Percentiles rank a stretch among this genome's conserved stretches.
These are phyloP conservation scores for Saccharomyces hybrid DNA, from an alignment of 1,139 yeast species.

Conservation along the genomic window DNA sequence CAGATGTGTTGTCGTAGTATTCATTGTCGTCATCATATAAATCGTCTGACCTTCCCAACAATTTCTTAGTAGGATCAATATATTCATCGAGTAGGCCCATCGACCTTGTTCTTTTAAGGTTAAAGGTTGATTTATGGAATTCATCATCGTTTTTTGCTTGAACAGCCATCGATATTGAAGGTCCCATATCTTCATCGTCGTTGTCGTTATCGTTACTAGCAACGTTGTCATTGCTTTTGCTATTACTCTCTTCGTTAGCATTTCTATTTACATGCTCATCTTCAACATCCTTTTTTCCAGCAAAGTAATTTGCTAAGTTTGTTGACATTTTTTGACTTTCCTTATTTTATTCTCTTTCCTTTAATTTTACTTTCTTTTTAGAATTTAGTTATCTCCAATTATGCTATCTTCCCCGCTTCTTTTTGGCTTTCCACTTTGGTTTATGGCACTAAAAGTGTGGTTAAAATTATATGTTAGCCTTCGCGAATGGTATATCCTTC, in stretches of 20 bases:
- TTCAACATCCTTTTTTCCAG: not conserved
- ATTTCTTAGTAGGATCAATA: constrained; percentile 38
- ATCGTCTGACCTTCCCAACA: constrained; percentile 20
- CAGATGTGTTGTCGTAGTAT: not conserved
- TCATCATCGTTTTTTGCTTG: constrained; percentile 68
- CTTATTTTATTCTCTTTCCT: not conserved
- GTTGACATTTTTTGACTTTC: constrained; percentile 3
- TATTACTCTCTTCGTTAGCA: not conserved
- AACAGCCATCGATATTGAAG: constrained; percentile 40
- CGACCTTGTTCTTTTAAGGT: constrained; percentile 74
- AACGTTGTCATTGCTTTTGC: not conserved
- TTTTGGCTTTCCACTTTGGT: not conserved
- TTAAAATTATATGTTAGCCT: not conserved
- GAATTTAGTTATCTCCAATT: not conserved
- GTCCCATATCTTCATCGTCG: constrained; percentile 32
- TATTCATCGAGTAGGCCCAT: constrained; percentile 74
- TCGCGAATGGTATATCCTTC: not conserved
- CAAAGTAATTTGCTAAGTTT: constrained; percentile 4
- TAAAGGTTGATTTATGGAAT: constrained; percentile 65
- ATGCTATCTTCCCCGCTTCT: not conserved
- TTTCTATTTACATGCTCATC: not conserved
- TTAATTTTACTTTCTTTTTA: not conserved
- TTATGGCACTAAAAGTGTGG: not conserved
- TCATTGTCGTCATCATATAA: constrained; percentile 2
- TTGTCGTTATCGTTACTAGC: not conserved